Evolutionary conservation across 805 yeast species (phyloP), one percentile per base, ranked within the genome.

Genomic region (Deakozyma indianensis): DNA sequence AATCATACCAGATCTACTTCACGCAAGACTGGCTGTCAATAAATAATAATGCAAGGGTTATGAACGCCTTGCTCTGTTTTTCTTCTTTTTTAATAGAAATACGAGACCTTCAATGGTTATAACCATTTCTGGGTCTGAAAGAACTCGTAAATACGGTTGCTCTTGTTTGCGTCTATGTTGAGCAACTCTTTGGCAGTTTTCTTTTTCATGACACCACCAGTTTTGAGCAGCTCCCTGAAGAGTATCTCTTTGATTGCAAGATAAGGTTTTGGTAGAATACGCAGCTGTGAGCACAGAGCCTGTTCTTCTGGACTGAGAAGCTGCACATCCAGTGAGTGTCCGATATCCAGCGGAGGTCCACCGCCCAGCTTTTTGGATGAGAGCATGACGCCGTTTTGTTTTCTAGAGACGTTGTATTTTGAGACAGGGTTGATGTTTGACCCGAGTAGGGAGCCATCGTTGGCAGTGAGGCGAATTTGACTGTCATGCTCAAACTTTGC

Each of bases 101-200:
- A n/a, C n/a, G n/a, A n/a, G n/a, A n/a, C n/a, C n/a, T n/a, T n/a
- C n/a, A 41, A 23, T 23, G 20, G 35, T 7, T 29, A 51, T n/a
- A 77, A 60, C 98, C 98, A 92, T 48, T 85, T 83, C 71, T 92
- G 96, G 48, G 79, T 77, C 49, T 83, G 84, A 62, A 92, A 92
- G 58, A 92, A 92, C 58, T 92, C 97, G 63, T 83, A 92, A 43
- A 92, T 82, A 60, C 81, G 78, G 22, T 84, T 79, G 2, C 95
- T 85, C 61, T 90, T 92, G 52, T 75, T 73, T 15, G 87, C 82
- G 58, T 92, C 98, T 45, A 92, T 78, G 56, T 85, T 66, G 47
- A 86, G 65, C 32, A 53, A 41, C 48, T 83, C 95, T 54, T 87
- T 73, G n/a, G 94, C 92, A 16, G 81, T 79, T 56, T 84, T 80